Conservation (phyloP, 2,329 filamentous ascomycete genomes). For the Aspergillus sp. region DNA sequence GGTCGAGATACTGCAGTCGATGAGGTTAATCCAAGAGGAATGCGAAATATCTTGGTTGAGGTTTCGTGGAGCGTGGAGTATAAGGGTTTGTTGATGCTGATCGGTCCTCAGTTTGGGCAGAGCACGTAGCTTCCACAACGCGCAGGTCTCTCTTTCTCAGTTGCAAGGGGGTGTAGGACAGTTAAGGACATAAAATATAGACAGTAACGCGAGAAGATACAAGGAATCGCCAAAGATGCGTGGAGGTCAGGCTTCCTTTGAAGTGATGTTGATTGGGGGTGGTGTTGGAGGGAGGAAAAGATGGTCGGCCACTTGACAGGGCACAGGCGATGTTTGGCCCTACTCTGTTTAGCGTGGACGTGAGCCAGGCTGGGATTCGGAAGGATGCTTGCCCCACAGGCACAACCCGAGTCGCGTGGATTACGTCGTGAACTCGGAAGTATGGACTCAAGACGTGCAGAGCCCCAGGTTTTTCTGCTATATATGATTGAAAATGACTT, state of each 20-base stretch:
- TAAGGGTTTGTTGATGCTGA: slow-evolving; percentile 38
- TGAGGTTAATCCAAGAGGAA: slow-evolving; percentile 24
- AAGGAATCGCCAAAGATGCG: slow-evolving; percentile 17
- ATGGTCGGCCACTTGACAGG: slow-evolving; percentile 41
- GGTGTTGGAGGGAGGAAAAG: slow-evolving; percentile 26
- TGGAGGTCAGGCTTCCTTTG: slow-evolving; percentile 13
- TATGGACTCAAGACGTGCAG: slow-evolving; percentile 17
- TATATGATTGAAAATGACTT: slow-evolving; percentile 17
- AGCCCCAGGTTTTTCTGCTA: slow-evolving; percentile 8
- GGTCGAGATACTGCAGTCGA: slow-evolving; percentile 25
- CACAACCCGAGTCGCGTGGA: slow-evolving; percentile 36
- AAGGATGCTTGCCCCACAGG: slow-evolving; percentile 43
- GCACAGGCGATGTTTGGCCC: slow-evolving; percentile 48
- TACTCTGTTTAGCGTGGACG: slow-evolving; percentile 46
- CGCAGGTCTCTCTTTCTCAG: slow-evolving; percentile 11
- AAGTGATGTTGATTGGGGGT: slow-evolving; percentile 26
- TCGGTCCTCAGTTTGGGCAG: slow-evolving; percentile 31
- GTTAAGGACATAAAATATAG: slow-evolving; percentile 8
- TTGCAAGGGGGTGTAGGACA: slow-evolving; percentile 7
- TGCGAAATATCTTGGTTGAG: slow-evolving; percentile 19
- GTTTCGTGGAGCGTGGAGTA: slow-evolving; percentile 26
- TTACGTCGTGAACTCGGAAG: slow-evolving; percentile 14
- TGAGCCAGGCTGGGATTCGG: slow-evolving; percentile 30
- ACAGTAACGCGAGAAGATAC: slow-evolving; percentile 27
- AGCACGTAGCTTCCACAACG: slow-evolving; percentile 26